phyloP scores from a whole-genome alignment of 2,329 filamentous ascomycete species.

The Aspergillus texensis region DNA sequence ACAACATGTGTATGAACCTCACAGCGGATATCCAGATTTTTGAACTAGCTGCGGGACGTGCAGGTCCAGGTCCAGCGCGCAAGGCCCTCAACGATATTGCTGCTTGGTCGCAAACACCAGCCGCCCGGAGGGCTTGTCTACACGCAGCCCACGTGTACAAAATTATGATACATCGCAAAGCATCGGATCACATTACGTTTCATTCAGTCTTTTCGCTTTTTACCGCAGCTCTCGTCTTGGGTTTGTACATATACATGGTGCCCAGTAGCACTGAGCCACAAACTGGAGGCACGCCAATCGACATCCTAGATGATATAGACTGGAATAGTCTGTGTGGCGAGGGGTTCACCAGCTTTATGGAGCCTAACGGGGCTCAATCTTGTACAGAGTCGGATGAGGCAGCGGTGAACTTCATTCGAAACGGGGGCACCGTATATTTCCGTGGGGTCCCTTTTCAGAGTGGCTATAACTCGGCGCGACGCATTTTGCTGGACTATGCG shows the following conservation, averaged over 20 bases:
- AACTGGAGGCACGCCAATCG: slow-evolving; percentile 35
- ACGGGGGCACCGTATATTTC: slow-evolving; percentile 52
- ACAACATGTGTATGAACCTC: slow-evolving; percentile 56
- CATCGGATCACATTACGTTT: slow-evolving; percentile 55
- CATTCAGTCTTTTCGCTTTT: slow-evolving; percentile 55
- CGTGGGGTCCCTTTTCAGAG: slow-evolving; percentile 52
- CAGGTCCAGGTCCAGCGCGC: slow-evolving; percentile 50
- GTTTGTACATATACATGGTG: slow-evolving; percentile 56
- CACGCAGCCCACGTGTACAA: slow-evolving; percentile 58
- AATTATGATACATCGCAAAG: slow-evolving; percentile 54
- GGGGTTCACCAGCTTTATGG: slow-evolving; percentile 47
- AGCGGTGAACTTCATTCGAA: slow-evolving; percentile 49
- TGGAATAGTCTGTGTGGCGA: slow-evolving; percentile 52
- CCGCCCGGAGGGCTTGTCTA: slow-evolving; percentile 53
- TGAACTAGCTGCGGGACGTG: slow-evolving; percentile 55
- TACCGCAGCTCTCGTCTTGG: slow-evolving; percentile 54
- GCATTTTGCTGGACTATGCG: slow-evolving; percentile 56
- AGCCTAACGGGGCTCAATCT: slow-evolving; percentile 31
- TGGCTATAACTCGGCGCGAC: slow-evolving; percentile 55
- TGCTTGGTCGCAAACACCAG: slow-evolving; percentile 54
- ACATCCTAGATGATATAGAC: slow-evolving; percentile 54
- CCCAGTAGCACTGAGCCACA: slow-evolving; percentile 28
- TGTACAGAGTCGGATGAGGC: slow-evolving; percentile 36
- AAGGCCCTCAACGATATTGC: slow-evolving; percentile 55
- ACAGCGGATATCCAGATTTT: slow-evolving; percentile 57